Evolutionary conservation across 768 basidiomycete species (phyloP).

Genomic region (Mycena indigotica): DNA sequence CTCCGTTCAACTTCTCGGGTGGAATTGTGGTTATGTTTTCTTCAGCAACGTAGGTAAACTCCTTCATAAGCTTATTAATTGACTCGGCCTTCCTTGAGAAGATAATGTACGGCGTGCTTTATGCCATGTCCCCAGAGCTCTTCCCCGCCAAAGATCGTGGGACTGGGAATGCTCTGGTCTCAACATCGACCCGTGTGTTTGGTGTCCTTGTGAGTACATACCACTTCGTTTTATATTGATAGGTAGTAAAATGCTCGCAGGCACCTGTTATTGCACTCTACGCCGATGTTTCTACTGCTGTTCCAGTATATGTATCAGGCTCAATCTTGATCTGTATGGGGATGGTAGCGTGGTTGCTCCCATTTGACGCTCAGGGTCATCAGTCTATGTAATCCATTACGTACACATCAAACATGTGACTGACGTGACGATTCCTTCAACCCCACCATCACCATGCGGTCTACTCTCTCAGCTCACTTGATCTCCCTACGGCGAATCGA

Average conservation of each 20-base stretch:
- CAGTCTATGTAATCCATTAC: conserved; percentile 59
- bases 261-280: conserved; percentile 74
- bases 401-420: not conserved
- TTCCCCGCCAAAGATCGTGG: conserved; percentile 75
- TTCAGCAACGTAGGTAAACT: conserved; percentile 57
- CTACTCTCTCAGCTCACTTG: conserved; percentile 15
- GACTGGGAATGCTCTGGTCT: conserved; percentile 67
- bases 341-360: conserved; percentile 59
- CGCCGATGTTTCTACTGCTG: conserved; percentile 61
- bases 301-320: conserved; percentile 74
- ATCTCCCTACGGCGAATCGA: conserved; percentile 13
- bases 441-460: conserved; percentile 1
- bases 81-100: no score
- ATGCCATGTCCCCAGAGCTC: conserved; percentile 69
- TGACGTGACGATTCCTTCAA: not conserved
- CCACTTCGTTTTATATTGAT: not conserved
- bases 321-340: conserved; percentile 65
- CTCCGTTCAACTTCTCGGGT: conserved; percentile 52
- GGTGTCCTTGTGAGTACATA: conserved; percentile 61
- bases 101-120: conserved; percentile 79
- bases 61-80: no score
- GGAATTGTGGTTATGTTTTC: conserved; percentile 80
- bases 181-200: conserved; percentile 64
- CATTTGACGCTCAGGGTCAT: conserved; percentile 76
- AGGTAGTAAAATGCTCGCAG: conserved; percentile 32